Evolutionary conservation across 2,329 filamentous ascomycete species (phyloP).

Genomic region (Fonsecaea erecta): DNA sequence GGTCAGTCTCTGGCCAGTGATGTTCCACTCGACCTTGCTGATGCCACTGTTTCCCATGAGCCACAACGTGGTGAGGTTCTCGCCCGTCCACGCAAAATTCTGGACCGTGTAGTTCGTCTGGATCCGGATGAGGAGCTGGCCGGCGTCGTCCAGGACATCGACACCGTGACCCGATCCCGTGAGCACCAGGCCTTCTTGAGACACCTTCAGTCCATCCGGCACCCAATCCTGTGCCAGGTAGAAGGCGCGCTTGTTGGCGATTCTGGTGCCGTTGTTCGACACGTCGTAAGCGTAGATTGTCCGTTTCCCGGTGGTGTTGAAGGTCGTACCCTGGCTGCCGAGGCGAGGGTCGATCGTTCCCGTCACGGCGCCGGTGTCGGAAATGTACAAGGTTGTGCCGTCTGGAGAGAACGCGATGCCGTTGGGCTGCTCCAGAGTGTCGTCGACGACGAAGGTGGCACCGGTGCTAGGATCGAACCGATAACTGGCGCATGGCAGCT

Average conservation of each 20-base stretch:
- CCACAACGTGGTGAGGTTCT: slow-evolving; percentile 48
- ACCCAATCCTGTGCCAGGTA: slow-evolving; percentile 47
- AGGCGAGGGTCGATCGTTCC: slow-evolving; percentile 40
- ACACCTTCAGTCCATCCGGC: slow-evolving; percentile 52
- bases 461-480: slow-evolving; percentile 45
- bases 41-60: slow-evolving; percentile 48
- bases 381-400: slow-evolving; percentile 47
- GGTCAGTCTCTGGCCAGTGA: slow-evolving; percentile 42
- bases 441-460: slow-evolving; percentile 45
- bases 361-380: slow-evolving; percentile 45
- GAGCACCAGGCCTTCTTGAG: slow-evolving; percentile 48
- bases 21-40: slow-evolving; percentile 46
- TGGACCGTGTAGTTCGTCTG: slow-evolving; percentile 53
- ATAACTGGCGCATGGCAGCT: slow-evolving; percentile 47
- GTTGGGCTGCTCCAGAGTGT: slow-evolving; percentile 49
- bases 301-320: slow-evolving; percentile 32
- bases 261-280: slow-evolving; percentile 41
- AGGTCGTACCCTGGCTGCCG: slow-evolving; percentile 27
- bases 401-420: slow-evolving; percentile 51
- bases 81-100: slow-evolving; percentile 52
- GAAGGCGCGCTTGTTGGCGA: slow-evolving; percentile 48
- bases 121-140: slow-evolving; percentile 46
- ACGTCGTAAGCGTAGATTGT: slow-evolving; percentile 47
- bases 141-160: slow-evolving; percentile 47
- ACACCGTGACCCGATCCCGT: slow-evolving; percentile 48